Evolutionary conservation across 108 stramenopile species (phyloP), one percentile per base, ranked within the genome.

Genomic region (Skeletonema grethae): DNA sequence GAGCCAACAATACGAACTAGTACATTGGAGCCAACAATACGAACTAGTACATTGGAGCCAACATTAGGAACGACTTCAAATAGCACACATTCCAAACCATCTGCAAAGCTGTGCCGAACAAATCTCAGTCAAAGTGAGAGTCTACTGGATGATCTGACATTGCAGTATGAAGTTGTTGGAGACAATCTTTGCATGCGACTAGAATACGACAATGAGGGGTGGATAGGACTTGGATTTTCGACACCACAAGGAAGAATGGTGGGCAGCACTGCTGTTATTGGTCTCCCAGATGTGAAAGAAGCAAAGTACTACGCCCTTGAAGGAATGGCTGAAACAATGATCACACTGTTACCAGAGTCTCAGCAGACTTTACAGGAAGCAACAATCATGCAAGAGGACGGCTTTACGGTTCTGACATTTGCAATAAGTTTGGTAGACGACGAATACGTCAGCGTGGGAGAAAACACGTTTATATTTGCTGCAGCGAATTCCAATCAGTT

Each of bases 401-500:
- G 60, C 30, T 18, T 36, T 4, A 61, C 60, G 4, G 22, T 61
- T 0, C 31, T 61, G 34, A 20, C 60, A 36, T 61, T 61, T 36
- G 25, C 60, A 16, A 61, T 35, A 31, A 53, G 50, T 22, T 30
- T 70, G 29, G 31, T 32, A 18, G 43, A 46, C 48, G 36, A 24
- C 30, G 56, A 70, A 7, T 13, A 53, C n/a, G 22, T 53, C 50
- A 24, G 50, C 9, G 30, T 48, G 9, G 79, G 67, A 28, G 69
- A 59, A 45, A 89, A 83, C 55, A 75, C 61, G 4, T 87, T 87
- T 31, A 60, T 89, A 12, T 77, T 50, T 32, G 77, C 88, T 16
- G 60, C 57, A 28, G 82, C 82, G 24, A 66, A 63, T 7, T 63
- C 30, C 20, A 87, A 89, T 68, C 43, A 63, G 0, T 63, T 89